phyloP scores from a whole-genome alignment of 2,329 filamentous ascomycete genomes.

The Colletotrichum sp. region DNA sequence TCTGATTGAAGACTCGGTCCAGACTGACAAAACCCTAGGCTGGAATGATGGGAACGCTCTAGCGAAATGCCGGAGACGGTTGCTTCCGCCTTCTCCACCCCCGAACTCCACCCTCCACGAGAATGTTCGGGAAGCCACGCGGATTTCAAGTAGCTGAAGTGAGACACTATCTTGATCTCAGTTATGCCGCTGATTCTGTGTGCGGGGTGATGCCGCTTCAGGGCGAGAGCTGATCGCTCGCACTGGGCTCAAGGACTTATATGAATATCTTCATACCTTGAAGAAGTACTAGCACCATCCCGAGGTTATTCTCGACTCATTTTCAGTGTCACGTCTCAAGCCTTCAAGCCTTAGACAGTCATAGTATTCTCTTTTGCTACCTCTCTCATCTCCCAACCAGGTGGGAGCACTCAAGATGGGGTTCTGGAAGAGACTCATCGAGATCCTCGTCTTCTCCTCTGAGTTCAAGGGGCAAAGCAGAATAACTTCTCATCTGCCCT shows the following conservation, averaged over 20 bases:
- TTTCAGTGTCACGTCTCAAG: neutral
- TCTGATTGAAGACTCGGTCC: neutral
- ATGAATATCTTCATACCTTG: neutral
- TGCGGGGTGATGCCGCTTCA: neutral
- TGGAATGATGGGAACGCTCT: neutral
- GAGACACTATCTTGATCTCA: rapidly evolving
- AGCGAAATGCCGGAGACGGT: neutral
- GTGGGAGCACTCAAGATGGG: neutral
- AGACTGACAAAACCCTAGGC: rapidly evolving
- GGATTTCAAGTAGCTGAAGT: neutral
- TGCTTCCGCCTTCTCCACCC: neutral
- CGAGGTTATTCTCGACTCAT: neutral
- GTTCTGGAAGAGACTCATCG: neutral
- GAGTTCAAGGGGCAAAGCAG: neutral
- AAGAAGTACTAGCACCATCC: neutral
- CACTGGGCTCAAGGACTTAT: neutral
- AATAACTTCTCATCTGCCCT: neutral
- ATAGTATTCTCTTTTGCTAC: too few relatives aligned
- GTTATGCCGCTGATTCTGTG: neutral
- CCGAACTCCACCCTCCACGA: neutral
- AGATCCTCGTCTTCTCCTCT: neutral
- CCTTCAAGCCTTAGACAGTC: too few relatives aligned
- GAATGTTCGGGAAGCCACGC: neutral
- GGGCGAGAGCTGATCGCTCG: neutral
- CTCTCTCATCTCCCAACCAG: neutral